phyloP scores from a whole-genome alignment of 2,329 filamentous ascomycete genomes.

The Basipetospora sp. region DNA sequence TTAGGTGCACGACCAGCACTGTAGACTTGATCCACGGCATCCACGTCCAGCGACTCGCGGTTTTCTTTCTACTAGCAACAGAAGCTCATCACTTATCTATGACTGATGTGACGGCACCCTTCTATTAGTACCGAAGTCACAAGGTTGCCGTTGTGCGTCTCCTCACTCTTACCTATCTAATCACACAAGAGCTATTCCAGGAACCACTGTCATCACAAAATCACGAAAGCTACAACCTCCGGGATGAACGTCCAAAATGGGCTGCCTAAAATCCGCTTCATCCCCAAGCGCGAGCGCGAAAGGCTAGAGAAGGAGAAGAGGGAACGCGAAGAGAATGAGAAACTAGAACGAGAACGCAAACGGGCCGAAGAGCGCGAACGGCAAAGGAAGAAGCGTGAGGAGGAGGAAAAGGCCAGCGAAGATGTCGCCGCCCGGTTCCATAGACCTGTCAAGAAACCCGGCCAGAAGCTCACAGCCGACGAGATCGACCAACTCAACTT shows the following conservation, averaged over 20 bases:
- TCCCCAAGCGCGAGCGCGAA: conserved; percentile 72
- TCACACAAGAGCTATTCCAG: too few relatives aligned
- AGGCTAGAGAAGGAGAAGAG: conserved; percentile 66
- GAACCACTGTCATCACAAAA: too few relatives aligned
- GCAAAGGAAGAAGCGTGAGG: conserved; percentile 1
- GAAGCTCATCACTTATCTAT: too few relatives aligned
- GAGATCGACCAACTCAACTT: conserved; percentile 61
- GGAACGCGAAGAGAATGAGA: conserved; percentile 44
- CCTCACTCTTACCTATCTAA: too few relatives aligned
- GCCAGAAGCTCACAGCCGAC: conserved; percentile 23
- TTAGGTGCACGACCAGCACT: too few relatives aligned
- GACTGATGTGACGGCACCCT: too few relatives aligned
- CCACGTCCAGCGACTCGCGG: too few relatives aligned
- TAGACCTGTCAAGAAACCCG: conserved; percentile 5
- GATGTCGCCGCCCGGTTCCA: conserved; percentile 1
- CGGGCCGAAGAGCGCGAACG: conserved; percentile 12
- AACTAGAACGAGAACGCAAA: conserved; percentile 43
- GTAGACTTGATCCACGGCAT: too few relatives aligned
- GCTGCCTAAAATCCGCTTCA: conserved; percentile 66
- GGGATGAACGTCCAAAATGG: conserved; percentile 1
- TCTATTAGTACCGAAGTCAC: too few relatives aligned
- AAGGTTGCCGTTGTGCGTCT: too few relatives aligned
- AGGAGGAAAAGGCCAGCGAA: conserved; percentile 6
- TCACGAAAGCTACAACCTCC: too few relatives aligned
- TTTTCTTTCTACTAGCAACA: too few relatives aligned